Percentiles rank a stretch among this genome's conserved stretches.
Evolutionary conservation across 148 eudicot species (phyloP).

Genomic region (Dianthus caryophyllus): DNA sequence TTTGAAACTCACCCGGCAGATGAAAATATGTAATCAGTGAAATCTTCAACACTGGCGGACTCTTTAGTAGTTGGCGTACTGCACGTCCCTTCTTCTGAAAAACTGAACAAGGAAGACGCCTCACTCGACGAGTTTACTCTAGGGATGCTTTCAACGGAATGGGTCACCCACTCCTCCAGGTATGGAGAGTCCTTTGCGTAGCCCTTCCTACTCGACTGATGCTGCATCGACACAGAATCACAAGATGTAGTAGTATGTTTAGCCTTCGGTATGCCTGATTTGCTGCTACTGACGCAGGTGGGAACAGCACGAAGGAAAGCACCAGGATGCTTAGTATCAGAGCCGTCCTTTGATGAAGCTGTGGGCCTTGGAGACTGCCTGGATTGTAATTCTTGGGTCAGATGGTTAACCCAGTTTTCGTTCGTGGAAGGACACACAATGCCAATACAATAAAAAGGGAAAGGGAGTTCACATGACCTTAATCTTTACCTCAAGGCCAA

Average conservation of each 20-base stretch:
- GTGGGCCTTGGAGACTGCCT: constrained; percentile 29
- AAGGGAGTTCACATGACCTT: too few species aligned
- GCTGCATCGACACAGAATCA: constrained; percentile 26
- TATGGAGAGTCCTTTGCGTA: constrained; percentile 25
- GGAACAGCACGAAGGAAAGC: constrained; percentile 14
- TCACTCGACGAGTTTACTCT: constrained; percentile 31
- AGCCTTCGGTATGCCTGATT: constrained; percentile 15
- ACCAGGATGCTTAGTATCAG: constrained; percentile 9
- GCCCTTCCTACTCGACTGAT: constrained; percentile 27
- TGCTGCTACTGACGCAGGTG: constrained; percentile 1
- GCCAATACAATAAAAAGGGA: too few species aligned
- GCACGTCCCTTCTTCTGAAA: constrained; percentile 33
- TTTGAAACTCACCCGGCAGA: constrained; percentile 1
- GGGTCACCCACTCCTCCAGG: constrained; percentile 35
- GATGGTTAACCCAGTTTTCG: too few species aligned
- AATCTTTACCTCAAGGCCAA: too few species aligned
- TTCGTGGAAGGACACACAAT: too few species aligned
- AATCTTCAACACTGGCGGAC: constrained; percentile 28
- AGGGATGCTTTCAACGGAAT: constrained; percentile 35
- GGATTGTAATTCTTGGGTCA: constrained; percentile 5
- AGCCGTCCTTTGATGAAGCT: neutral
- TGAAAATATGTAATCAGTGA: constrained; percentile 24
- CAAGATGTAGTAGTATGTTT: neutral
- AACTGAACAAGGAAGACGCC: constrained; percentile 32
- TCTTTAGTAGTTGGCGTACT: constrained; percentile 35